These are phyloP conservation scores for Russula sp. DNA, from an alignment of 768 basidiomycete species.

Conservation along the genomic window DNA sequence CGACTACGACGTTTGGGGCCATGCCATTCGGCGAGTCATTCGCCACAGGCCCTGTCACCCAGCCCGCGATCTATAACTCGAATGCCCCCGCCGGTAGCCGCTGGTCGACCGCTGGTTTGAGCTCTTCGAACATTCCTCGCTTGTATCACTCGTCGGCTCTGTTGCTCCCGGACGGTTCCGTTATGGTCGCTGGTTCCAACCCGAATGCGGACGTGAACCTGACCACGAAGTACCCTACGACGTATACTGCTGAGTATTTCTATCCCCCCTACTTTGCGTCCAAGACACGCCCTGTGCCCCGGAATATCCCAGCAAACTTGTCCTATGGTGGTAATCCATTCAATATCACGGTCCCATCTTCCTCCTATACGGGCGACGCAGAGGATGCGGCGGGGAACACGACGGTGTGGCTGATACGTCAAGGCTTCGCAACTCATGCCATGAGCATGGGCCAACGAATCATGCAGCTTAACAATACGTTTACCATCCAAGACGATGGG, in stretches of 20 bases:
- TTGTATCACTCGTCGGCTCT: slow-evolving; percentile 91
- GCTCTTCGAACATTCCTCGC: slow-evolving; percentile 60
- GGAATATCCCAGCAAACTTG: slow-evolving; percentile 49
- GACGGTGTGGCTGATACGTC: slow-evolving; percentile 72
- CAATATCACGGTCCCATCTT: slow-evolving; percentile 61
- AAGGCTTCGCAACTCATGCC: slow-evolving; percentile 78
- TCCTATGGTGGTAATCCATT: slow-evolving; percentile 46
- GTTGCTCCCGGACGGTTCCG: slow-evolving; percentile 78
- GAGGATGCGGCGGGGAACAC: slow-evolving; percentile 68
- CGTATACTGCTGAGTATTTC: slow-evolving; percentile 50
- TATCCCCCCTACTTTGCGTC: slow-evolving; percentile 61
- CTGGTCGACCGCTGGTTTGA: slow-evolving; percentile 66
- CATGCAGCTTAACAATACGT: slow-evolving; percentile 80
- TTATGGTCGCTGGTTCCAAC: slow-evolving; percentile 87
- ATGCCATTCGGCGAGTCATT: slow-evolving; percentile 72
- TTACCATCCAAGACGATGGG: slow-evolving; percentile 69
- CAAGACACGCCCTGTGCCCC: slow-evolving; percentile 57
- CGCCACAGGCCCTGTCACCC: slow-evolving; percentile 71
- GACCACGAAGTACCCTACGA: slow-evolving; percentile 58
- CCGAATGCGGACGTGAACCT: slow-evolving; percentile 80
- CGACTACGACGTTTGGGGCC: slow-evolving; percentile 32
- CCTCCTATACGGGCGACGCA: slow-evolving; percentile 57
- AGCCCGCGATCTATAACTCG: slow-evolving; percentile 79
- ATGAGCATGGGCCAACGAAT: slow-evolving; percentile 86
- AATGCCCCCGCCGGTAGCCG: slow-evolving; percentile 60